Evolutionary conservation across 345 rosid genomes (phyloP), one percentile per base, ranked within the genome.

Genomic region (Alliaria petiolata): DNA sequence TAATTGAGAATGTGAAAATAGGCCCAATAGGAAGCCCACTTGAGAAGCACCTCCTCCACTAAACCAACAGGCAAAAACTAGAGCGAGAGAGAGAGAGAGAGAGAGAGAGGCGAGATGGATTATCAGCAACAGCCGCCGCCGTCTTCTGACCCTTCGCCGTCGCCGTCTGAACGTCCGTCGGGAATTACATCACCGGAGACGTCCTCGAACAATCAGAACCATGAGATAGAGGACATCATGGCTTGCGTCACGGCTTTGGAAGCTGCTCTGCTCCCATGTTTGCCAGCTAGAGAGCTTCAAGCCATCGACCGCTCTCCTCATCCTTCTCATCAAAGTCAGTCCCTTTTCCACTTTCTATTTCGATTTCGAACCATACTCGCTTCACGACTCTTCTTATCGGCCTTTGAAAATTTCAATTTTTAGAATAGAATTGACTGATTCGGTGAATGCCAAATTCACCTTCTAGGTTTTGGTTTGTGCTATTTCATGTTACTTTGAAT

Each of bases 201-300:
- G 25, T 78, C 78, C 1, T 70, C 84, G 13, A 66, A 76, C 3
- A 81, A 52, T 43, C 57, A 74, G 4, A 82, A 76, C 12, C n/a
- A 70, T 61, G 75, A 82, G 3, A 77, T 71, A 31, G 95, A 89
- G 6, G 93, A 91, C 65, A 88, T 89, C 81, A 57, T 89, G 59
- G 83, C 83, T 3, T 88, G 90, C 45, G 99, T 91, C 65, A 83
- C 82, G 71, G 90, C 96, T 1, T 80, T 91, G 47, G 96, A 91
- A 80, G 83, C 89, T 22, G 93, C 96, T 76, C 76, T 95, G 79
- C 87, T 95, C 12, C 99, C 99, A 0, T 95, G 99, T 83, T 82
- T 95, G 65, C 99, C 98, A 2, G 99, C 99, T 52, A 83, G 97
- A 74, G 99, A 95, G 83, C 98, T 91, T 70, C 99, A 95, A 75